phyloP scores from a whole-genome alignment of 1,139 yeast genomes.

The Keqinozyma sinolaborantium region DNA sequence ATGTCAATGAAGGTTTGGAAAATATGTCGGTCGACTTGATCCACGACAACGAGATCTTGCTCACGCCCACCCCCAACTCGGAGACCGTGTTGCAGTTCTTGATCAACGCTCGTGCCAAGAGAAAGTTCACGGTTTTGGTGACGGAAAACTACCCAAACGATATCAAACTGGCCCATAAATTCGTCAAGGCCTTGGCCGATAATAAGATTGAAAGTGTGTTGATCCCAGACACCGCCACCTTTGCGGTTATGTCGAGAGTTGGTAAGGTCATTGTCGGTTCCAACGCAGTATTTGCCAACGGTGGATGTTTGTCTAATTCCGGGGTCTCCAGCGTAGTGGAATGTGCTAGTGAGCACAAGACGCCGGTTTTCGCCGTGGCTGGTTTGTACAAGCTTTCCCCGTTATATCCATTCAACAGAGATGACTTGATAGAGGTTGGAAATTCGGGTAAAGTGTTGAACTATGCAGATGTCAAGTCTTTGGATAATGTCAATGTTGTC shows the following conservation, averaged over 20 bases:
- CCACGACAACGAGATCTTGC: slow-evolving; percentile 87
- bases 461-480: slow-evolving; percentile 60
- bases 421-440: slow-evolving; percentile 87
- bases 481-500: slow-evolving; percentile 72
- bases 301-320: slow-evolving; percentile 86
- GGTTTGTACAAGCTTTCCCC: slow-evolving; percentile 94
- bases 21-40: slow-evolving; percentile 88
- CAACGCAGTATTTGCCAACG: slow-evolving; percentile 89
- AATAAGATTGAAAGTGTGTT: slow-evolving; percentile 88
- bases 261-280: slow-evolving; percentile 95
- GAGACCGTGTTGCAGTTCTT: slow-evolving; percentile 85
- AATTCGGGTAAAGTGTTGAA: slow-evolving; percentile 82
- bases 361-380: slow-evolving; percentile 94
- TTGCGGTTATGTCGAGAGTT: slow-evolving; percentile 95
- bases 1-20: slow-evolving; percentile 88
- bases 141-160: slow-evolving; percentile 93
- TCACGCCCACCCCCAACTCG: slow-evolving; percentile 93
- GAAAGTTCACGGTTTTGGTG: slow-evolving; percentile 88
- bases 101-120: slow-evolving; percentile 81
- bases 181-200: slow-evolving; percentile 75
- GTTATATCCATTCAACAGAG: slow-evolving; percentile 87
- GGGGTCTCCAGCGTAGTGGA: slow-evolving; percentile 95
- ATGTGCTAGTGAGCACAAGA: slow-evolving; percentile 90
- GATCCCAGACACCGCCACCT: slow-evolving; percentile 89
- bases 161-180: slow-evolving; percentile 66